Base-by-base conservation (phyloP, 257 asterid genomes). In the Fraxinus cuspidata region DNA sequence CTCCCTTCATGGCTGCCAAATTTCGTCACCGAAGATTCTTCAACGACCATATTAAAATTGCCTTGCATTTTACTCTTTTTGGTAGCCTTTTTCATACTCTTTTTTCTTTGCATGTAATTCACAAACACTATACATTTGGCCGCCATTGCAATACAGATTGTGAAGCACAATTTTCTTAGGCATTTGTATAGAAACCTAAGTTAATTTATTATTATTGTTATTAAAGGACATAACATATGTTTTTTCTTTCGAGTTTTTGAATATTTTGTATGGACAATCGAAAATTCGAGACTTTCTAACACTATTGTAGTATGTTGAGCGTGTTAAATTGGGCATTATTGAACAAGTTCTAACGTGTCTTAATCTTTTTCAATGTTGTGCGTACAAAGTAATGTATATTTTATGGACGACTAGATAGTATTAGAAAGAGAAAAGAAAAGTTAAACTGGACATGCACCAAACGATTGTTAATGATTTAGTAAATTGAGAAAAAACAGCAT, bases 1-100 rank as follows among this genome's bases (percentile, higher is more conserved):
- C 72, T 83, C 71, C 72, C 84, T 18, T 79, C 94, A 23, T 90
- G 97, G 97, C 70, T 93, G 68, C 93, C 97, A 1, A 88, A 76
- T 81, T 87, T 90, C 44, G 64, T 82, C 58, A 75, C 64, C 0
- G 96, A 91, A 29, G 88, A 80, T 10, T 84, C 97, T 27, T 79
- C 53, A 44, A 63, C 16, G 25, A 63, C 34, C 68, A 56, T 56
- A 21, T 18, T 92, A 19, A 37, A 78, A 70, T 47, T 40, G 47
- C 13, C 47, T 40, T 40, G 47, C 47, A 10, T 40, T 40, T 49
- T 76, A 40, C 38, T 77, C 70, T 83, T 25, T 25, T 5, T 80
- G 49, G 68, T 83, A 63, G 25, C 34, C 1, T 81, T 86, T 25
- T 40, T 81, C 35, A 56, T 77, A 31, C 80, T 89, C 70, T 76